These are phyloP conservation scores for Cutaneotrichosporon cutaneum DNA, from an alignment of 1,284 basidiomycete genomes.

Conservation along the genomic window DNA sequence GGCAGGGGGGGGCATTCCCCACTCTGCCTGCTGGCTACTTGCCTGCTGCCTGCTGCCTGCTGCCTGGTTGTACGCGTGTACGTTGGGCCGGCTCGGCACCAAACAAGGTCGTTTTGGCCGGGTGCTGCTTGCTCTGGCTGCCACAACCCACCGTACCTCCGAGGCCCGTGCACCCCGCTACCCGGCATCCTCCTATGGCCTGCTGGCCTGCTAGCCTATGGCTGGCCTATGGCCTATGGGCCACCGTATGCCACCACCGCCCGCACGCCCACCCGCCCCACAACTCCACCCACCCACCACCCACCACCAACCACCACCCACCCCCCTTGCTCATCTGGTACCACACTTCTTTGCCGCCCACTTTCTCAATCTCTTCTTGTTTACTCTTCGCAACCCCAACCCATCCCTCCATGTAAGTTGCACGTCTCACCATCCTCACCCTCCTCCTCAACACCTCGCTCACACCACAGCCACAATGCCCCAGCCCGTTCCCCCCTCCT, in stretches of 20 bases:
- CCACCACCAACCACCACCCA: neutral
- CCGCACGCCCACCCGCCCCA: neutral
- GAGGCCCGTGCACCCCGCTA: neutral
- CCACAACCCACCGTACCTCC: neutral
- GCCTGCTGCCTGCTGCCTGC: no score
- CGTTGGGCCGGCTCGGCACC: no score
- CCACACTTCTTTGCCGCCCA: neutral
- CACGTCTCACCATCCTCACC: neutral
- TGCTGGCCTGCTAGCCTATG: no score
- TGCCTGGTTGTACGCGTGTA: no score
- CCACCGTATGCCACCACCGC: neutral
- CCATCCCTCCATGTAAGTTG: neutral
- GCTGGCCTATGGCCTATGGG: no score
- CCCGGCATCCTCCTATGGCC: no score
- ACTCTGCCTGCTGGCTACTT: no score
- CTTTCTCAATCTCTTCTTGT: neutral
- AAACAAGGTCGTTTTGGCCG: no score
- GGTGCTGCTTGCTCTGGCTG: no score
- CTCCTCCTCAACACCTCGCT: neutral
- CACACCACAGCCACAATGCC: conserved; percentile 61
- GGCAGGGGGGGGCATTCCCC: no score
- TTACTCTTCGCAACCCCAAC: conserved; percentile 1
- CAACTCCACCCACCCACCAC: neutral
- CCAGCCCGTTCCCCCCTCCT: conserved; percentile 86
- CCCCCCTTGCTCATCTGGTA: neutral